Evolutionary conservation across 2,329 filamentous ascomycete genomes (phyloP).

Genomic region (Fusarium sp.): DNA sequence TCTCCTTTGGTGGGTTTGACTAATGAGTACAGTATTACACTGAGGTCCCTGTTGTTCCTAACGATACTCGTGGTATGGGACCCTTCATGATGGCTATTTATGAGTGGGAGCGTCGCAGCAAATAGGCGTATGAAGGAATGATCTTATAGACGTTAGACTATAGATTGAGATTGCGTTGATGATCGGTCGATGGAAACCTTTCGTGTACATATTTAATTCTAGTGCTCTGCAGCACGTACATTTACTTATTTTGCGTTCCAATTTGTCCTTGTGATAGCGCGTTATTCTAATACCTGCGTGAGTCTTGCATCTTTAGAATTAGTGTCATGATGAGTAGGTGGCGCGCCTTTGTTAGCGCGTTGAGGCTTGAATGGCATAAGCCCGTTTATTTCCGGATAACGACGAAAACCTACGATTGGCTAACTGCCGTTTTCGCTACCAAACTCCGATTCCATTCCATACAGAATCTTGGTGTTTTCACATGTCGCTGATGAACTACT

Average conservation of each 20-base stretch:
- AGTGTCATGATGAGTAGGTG: not conserved
- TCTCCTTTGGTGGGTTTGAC: not conserved
- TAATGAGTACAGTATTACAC: conserved; percentile 43
- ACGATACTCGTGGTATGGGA: conserved; percentile 48
- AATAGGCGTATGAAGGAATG: conserved; percentile 6
- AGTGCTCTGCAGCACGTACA: not conserved
- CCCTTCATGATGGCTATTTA: conserved; percentile 46
- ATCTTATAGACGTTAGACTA: conserved; percentile 10
- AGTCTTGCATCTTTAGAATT: too few species aligned
- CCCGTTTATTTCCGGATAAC: not conserved
- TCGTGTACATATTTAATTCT: not conserved
- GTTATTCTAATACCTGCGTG: too few species aligned
- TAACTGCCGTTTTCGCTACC: not conserved
- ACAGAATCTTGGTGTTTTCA: not conserved
- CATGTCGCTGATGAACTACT: rapidly evolving
- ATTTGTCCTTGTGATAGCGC: not conserved
- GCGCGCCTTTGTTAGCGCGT: not conserved
- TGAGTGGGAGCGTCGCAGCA: conserved; percentile 44
- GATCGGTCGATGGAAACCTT: not conserved
- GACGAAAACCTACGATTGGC: not conserved
- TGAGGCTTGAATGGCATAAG: not conserved
- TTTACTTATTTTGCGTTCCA: too few species aligned
- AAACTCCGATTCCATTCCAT: not conserved
- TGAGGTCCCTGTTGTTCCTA: conserved; percentile 41
- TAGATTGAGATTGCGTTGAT: not conserved